Conservation (phyloP, 2,329 filamentous ascomycete genomes). For the Plenodomus lindquistii region DNA sequence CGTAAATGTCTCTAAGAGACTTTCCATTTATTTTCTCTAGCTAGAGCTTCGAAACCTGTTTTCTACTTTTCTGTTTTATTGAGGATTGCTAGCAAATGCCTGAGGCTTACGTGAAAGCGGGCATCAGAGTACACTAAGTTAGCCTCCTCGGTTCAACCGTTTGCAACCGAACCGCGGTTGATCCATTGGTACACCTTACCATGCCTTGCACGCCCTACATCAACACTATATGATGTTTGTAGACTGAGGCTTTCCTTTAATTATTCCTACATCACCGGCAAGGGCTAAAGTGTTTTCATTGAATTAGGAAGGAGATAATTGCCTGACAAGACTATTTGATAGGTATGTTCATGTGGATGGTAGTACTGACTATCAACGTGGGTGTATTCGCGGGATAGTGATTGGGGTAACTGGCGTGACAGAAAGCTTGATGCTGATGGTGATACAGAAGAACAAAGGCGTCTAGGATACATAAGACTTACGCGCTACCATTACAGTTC, state of each 20-base stretch:
- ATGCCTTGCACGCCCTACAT: conserved; percentile 10
- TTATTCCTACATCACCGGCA: conserved; percentile 5
- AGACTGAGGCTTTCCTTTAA: conserved; percentile 1
- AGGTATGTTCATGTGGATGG: background rate
- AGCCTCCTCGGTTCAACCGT: too few relatives aligned
- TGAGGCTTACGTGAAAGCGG: too few relatives aligned
- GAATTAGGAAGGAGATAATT: background rate
- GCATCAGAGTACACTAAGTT: too few relatives aligned
- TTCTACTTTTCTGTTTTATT: too few relatives aligned
- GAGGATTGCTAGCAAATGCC: too few relatives aligned
- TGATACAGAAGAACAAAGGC: background rate
- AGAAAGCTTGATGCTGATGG: background rate
- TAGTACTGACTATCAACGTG: background rate
- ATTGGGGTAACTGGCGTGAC: background rate
- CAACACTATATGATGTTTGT: conserved; percentile 3
- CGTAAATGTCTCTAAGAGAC: too few relatives aligned
- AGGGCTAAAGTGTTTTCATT: background rate
- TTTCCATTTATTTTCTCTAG: too few relatives aligned
- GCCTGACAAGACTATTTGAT: background rate
- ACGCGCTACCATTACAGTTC: background rate
- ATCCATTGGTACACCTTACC: background rate
- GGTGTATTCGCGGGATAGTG: background rate
- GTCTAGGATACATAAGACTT: background rate
- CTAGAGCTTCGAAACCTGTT: too few relatives aligned
- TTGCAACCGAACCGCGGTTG: conserved; percentile 24